Percentiles rank a stretch among this genome's conserved stretches.
These are phyloP conservation scores for Penicillium coffeae DNA, from an alignment of 495 filamentous ascomycete species.

Conservation along the genomic window DNA sequence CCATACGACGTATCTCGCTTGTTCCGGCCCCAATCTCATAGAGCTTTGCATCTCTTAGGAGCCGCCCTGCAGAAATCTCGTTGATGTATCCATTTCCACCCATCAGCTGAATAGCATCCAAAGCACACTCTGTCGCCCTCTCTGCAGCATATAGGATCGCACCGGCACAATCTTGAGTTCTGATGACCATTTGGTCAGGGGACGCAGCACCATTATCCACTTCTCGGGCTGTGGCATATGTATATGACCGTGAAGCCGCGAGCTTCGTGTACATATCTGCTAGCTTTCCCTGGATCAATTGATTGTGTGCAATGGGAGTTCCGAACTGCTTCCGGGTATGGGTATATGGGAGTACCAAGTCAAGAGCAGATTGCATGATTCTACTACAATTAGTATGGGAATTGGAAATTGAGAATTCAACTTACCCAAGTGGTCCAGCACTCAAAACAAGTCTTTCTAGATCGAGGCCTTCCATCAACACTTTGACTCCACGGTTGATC, in stretches of 20 bases:
- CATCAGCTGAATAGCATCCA: slow-evolving; percentile 91
- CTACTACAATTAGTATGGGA: slow-evolving; percentile 31
- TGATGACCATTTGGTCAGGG: slow-evolving; percentile 44
- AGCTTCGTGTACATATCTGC: slow-evolving; percentile 98
- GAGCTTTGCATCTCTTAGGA: slow-evolving; percentile 82
- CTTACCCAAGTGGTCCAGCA: slow-evolving; percentile 78
- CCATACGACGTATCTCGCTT: slow-evolving; percentile 88
- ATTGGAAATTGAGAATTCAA: slow-evolving; percentile 20
- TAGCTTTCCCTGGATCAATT: slow-evolving; percentile 88
- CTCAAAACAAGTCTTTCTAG: slow-evolving; percentile 89
- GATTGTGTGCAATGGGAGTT: slow-evolving; percentile 83
- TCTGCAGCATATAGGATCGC: slow-evolving; percentile 94
- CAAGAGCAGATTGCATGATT: slow-evolving; percentile 90
- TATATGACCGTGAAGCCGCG: slow-evolving; percentile 75
- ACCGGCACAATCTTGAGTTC: slow-evolving; percentile 91
- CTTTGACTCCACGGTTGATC: slow-evolving; percentile 76
- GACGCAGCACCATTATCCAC: slow-evolving; percentile 64
- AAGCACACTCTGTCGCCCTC: slow-evolving; percentile 79
- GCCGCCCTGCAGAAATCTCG: slow-evolving; percentile 83
- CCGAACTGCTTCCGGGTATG: slow-evolving; percentile 89
- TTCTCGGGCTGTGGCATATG: slow-evolving; percentile 67
- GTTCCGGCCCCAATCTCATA: slow-evolving; percentile 99
- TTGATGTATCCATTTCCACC: slow-evolving; percentile 96
- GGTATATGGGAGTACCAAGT: slow-evolving; percentile 83
- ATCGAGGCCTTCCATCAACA: slow-evolving; percentile 95